Evolutionary conservation across 441 rosid genomes (phyloP), one percentile per base, ranked within the genome.

Genomic region (Eruca vesicaria): DNA sequence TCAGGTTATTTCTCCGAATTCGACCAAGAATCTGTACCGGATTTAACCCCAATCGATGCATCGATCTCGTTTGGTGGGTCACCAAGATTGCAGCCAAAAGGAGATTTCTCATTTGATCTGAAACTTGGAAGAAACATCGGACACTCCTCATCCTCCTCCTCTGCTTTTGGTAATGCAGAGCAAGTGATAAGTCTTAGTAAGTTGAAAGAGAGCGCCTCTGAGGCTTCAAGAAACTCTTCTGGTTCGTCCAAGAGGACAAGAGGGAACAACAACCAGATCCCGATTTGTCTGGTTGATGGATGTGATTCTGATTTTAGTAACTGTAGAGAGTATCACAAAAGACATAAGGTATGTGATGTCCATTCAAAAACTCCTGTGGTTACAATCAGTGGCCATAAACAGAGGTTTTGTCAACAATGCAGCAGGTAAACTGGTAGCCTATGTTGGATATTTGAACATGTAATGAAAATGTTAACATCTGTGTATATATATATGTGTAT

Each of bases 341-440:
- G 97, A 72, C 98, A 94, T 81, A 90, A 90, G 77, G 98, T 94
- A 11, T 94, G 98, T 70, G 98, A 89, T 61, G 75, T 81, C 52
- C 98, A 94, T 75, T 94, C 98, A 7, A 94, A 91, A 82, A 82
- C 95, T 69, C 87, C 95, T 0, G 81, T 85, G 52, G 98, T 91
- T 79, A 82, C 79, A 3, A 84, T 94, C 60, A 79, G 81, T 59
- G 96, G 97, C 43, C 83, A 77, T 45, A 89, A 88, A 60, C 93
- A 86, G 82, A 74, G 98, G 69, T 94, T 94, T 78, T 94, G 97
- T 78, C 98, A 94, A 75, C 98, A 94, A 83, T 94, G 98, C 73
- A 94, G 98, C 90, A 89, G 97, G 98, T 93, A 74, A 45, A 18
- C 41, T 20, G 14, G 19, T 7, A 8, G 5, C 3, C 4, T 10